Conservation (phyloP, 495 filamentous ascomycete genomes). For the Neurospora sp. region DNA sequence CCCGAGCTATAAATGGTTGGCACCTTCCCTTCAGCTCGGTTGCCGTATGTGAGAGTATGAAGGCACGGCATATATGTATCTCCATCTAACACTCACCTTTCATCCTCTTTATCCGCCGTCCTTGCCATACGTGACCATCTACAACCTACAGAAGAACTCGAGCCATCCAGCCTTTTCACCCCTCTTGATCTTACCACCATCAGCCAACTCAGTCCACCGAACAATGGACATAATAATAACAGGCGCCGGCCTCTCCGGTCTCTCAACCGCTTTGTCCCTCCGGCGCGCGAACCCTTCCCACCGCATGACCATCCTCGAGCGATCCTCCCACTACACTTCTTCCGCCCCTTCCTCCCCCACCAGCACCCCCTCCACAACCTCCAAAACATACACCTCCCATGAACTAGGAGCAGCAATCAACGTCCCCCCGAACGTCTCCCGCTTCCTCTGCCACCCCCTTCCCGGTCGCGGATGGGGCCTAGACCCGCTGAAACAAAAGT, state of each 20-base stretch:
- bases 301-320: constrained; percentile 45
- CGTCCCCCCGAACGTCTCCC: constrained; percentile 43
- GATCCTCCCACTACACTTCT: constrained; percentile 28
- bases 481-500: constrained; percentile 9
- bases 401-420: constrained; percentile 49
- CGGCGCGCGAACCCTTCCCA: constrained; percentile 36
- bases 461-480: constrained; percentile 22
- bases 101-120: not conserved
- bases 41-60: not conserved
- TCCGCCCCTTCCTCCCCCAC: not conserved
- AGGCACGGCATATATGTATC: not conserved
- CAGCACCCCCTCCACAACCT: not conserved
- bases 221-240: constrained; percentile 36
- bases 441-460: constrained; percentile 22
- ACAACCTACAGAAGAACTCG: too few relatives aligned
- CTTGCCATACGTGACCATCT: not conserved
- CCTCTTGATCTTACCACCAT: too few relatives aligned
- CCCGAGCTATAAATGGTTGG: not conserved
- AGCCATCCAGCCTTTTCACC: too few relatives aligned
- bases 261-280: constrained; percentile 47
- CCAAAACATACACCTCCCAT: not conserved
- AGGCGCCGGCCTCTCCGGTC: constrained; percentile 49
- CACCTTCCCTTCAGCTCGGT: not conserved
- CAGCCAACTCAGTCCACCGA: not conserved
- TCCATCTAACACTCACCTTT: not conserved